Evolutionary conservation across 371 early-diverging fungal species (phyloP).

Genomic region (Apophysomyces ossiformis): DNA sequence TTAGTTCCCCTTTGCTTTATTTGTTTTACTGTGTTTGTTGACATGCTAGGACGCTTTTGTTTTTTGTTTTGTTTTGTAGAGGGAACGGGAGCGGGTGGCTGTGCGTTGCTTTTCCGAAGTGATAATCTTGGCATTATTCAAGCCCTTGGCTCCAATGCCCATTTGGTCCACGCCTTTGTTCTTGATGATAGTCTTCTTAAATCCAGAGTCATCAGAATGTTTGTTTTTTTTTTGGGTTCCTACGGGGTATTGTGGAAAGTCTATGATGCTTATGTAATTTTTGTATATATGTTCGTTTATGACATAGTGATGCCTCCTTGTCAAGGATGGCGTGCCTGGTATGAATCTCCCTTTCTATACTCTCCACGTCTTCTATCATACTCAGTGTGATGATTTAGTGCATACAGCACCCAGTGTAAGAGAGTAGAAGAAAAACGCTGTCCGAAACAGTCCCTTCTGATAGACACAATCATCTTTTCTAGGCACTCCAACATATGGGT

Average conservation of each 20-base stretch:
- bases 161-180: slow-evolving; percentile 38
- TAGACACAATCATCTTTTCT: too few species aligned
- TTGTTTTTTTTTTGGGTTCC: background rate
- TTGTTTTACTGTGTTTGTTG: too few species aligned
- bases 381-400: slow-evolving; percentile 55
- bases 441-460: background rate
- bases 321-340: slow-evolving; percentile 62
- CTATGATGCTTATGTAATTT: too few species aligned
- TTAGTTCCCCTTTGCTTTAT: too few species aligned
- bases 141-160: slow-evolving; percentile 31
- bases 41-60: too few species aligned
- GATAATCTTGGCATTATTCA: slow-evolving; percentile 54
- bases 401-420: slow-evolving; percentile 50
- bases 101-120: slow-evolving; percentile 67
- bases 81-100: slow-evolving; percentile 77
- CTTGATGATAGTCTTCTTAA: slow-evolving; percentile 69
- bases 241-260: too few species aligned
- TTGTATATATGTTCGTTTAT: too few species aligned
- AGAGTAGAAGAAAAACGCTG: too few species aligned
- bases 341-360: slow-evolving; percentile 70
- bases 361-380: slow-evolving; percentile 70
- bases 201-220: slow-evolving; percentile 62
- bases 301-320: slow-evolving; percentile 60
- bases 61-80: slow-evolving; percentile 34
- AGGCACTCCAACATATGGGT: slow-evolving; percentile 63